Base-by-base conservation (phyloP, 169 alveolate genomes). In the Eimeria praecox region DNA sequence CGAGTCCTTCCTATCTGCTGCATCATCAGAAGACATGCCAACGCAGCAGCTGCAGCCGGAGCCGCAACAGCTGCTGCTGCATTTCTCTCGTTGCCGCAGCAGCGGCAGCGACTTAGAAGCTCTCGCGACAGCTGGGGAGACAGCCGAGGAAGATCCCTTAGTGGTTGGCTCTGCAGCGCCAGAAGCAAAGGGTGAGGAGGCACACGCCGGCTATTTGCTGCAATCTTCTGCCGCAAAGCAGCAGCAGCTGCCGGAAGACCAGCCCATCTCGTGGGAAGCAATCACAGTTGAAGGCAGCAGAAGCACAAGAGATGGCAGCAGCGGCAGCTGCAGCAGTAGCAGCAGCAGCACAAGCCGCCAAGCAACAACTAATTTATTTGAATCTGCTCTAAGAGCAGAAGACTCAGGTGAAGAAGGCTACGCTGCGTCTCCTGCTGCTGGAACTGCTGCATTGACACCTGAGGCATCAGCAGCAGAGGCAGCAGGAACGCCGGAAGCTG, bases 261-360 rank as follows among this genome's bases (percentile, higher is more conserved):
- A 35, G 14, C 20, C 52, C 14, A n/a, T 42, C 38, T 27, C 85
- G 14, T 73, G 85, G 85, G 85, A 38, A 73, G 89, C 89, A 46
- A 44, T 52, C 24, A 80, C 64, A 22, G 38, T n/a, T 27, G 89
- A 42, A 16, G 69, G 69, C 20, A n/a, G 89, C 89, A 80, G 89
- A 40, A 80, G 89, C 89, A 80, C 69, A 52, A 80, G 89, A 44
- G 69, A 33, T 46, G 40, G 89, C 89, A 80, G 89, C 89, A 71
- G 83, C 83, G 18, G 52, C 83, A 71, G 83, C 89, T 22, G 88
- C 88, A 40, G 24, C 88, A 77, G 88, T 24, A 80, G 66, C 66
- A 80, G 66, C 89, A 80, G 89, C 89, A 80, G 89, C 66, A 46
- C 66, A 24, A 80, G 66, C 42, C 59, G 89, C 44, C 66, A 4